A percentile compares a stretch with the other conserved stretches of the same genome.
Evolutionary conservation across 2,329 filamentous ascomycete genomes (phyloP).

Genomic region (Cadophora sp.): DNA sequence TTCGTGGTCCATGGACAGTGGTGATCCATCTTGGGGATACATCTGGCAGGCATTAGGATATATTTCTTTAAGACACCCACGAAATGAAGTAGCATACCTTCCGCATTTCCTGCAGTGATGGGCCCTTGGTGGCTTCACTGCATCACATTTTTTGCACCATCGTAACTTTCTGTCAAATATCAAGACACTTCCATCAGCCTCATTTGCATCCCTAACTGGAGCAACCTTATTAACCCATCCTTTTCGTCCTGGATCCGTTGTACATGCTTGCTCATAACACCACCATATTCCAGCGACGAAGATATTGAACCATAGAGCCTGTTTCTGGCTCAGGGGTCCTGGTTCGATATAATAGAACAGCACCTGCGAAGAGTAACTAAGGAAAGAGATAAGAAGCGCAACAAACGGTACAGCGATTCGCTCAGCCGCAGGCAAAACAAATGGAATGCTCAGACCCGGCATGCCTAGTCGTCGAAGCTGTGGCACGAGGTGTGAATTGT

Average conservation of each 20-base stretch:
- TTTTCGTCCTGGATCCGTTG: conserved; percentile 64
- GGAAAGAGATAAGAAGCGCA: conserved; percentile 69
- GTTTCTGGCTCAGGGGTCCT: conserved; percentile 61
- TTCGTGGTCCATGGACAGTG: conserved; percentile 87
- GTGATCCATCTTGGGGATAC: conserved; percentile 84
- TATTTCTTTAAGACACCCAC: background rate
- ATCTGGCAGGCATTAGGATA: conserved; percentile 49
- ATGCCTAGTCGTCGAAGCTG: conserved; percentile 13
- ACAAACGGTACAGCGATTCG: conserved; percentile 72
- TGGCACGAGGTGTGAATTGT: background rate
- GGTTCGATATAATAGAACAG: conserved; percentile 69
- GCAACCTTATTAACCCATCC: conserved; percentile 39
- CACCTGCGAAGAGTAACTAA: conserved; percentile 75
- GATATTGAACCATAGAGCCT: conserved; percentile 70
- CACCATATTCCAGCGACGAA: conserved; percentile 70
- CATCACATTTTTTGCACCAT: conserved; percentile 80
- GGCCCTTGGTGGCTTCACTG: conserved; percentile 76
- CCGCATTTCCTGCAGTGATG: conserved; percentile 83
- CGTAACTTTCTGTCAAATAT: conserved; percentile 44
- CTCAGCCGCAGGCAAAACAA: conserved; percentile 32
- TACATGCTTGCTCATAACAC: conserved; percentile 70
- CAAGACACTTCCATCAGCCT: conserved; percentile 38
- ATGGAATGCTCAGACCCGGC: conserved; percentile 23
- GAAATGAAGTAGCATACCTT: conserved; percentile 51
- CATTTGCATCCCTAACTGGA: conserved; percentile 29